These are phyloP conservation scores for Talaromyces sp. DNA, from an alignment of 2,329 filamentous ascomycete species.

Conservation along the genomic window DNA sequence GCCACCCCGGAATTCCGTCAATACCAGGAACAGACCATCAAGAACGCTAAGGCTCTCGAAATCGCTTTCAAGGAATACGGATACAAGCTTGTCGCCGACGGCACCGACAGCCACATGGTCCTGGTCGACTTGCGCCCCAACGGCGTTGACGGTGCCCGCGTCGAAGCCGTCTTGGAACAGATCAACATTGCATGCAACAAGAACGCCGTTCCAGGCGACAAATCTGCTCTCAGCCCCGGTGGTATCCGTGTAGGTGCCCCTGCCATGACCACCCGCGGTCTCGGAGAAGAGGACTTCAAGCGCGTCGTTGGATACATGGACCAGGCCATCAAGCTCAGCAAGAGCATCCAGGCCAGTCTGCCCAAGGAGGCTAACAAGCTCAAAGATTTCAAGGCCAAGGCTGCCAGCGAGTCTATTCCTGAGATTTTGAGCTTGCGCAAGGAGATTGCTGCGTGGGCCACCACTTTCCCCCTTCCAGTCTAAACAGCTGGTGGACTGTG, in stretches of 20 bases:
- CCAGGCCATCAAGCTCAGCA: conserved; percentile 80
- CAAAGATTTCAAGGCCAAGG: conserved; percentile 98
- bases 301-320: conserved; percentile 88
- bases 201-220: conserved; percentile 97
- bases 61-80: conserved; percentile 64
- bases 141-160: conserved; percentile 81
- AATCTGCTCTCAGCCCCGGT: conserved; percentile 88
- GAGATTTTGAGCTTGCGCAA: conserved; percentile 82
- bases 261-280: conserved; percentile 94
- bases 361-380: conserved; percentile 99
- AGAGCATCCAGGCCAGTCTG: conserved; percentile 75
- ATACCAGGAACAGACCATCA: conserved; percentile 85
- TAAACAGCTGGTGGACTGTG: too few relatives aligned
- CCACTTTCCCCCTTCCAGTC: conserved; percentile 80
- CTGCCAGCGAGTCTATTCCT: conserved; percentile 69
- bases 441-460: conserved; percentile 85
- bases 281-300: conserved; percentile 88
- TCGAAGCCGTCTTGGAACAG: conserved; percentile 93
- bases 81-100: conserved; percentile 87
- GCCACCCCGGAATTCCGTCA: conserved; percentile 83
- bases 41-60: conserved; percentile 86
- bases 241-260: conserved; percentile 96
- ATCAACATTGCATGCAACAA: conserved; percentile 99
- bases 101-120: conserved; percentile 96
- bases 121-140: conserved; percentile 88